Conservation (phyloP, 73 alveolate genomes). For the Paraurostyla sp. region DNA sequence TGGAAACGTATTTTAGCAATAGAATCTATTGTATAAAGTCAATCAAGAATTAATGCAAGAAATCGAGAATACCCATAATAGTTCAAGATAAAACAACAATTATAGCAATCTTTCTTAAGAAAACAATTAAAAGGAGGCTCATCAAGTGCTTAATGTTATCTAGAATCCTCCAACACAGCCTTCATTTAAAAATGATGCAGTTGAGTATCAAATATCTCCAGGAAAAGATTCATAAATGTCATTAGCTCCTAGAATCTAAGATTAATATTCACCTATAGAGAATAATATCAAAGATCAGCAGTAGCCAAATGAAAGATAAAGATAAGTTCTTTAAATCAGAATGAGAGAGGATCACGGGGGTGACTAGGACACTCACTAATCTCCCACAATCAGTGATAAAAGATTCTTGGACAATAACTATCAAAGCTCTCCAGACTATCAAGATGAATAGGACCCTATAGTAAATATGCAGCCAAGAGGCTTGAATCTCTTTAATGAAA, state of each 20-base stretch:
- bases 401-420: background rate
- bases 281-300: background rate
- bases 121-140: too few relatives aligned
- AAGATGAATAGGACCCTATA: background rate
- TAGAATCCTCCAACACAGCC: background rate
- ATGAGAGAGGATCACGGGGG: constrained; percentile 33
- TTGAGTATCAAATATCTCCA: constrained; percentile 4
- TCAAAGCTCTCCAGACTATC: constrained; percentile 17
- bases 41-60: constrained; percentile 16
- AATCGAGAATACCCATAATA: background rate
- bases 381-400: background rate
- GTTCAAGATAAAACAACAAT: too few relatives aligned
- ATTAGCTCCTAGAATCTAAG: constrained; percentile 28
- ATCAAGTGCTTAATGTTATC: background rate
- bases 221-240: constrained; percentile 29
- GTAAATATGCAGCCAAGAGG: constrained; percentile 30
- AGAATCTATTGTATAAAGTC: constrained; percentile 19
- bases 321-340: background rate
- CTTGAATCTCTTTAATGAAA: constrained; percentile 2
- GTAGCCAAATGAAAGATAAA: background rate
- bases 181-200: background rate
- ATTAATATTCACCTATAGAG: constrained; percentile 11
- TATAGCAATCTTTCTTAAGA: too few relatives aligned
- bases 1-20: constrained; percentile 38
- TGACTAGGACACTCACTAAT: too few relatives aligned